Evolutionary conservation across 768 basidiomycete genomes (phyloP).

Genomic region (Ramaria rubella): DNA sequence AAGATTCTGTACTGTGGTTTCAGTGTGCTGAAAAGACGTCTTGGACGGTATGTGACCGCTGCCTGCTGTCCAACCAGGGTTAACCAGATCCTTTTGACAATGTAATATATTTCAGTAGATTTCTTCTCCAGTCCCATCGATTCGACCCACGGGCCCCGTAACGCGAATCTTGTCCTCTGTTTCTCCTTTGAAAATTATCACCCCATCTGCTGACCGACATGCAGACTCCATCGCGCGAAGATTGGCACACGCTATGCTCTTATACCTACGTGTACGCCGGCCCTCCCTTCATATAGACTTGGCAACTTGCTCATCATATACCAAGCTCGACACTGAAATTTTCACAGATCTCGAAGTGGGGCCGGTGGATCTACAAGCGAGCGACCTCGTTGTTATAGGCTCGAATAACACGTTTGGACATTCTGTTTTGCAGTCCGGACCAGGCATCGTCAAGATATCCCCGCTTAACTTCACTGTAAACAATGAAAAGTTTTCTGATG

Average conservation of each 20-base stretch:
- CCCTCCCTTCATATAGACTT: not conserved
- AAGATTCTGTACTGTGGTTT: conserved; percentile 5
- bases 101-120: not conserved
- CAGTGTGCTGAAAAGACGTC: not conserved
- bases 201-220: conserved; percentile 33
- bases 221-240: conserved; percentile 53
- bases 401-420: conserved; percentile 19
- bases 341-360: conserved; percentile 34
- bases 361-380: conserved; percentile 22
- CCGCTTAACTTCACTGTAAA: conserved; percentile 13
- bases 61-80: conserved; percentile 9
- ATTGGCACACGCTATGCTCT: conserved; percentile 57
- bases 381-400: conserved; percentile 49
- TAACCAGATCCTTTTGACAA: too few species aligned
- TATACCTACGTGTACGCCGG: conserved; percentile 18
- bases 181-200: conserved; percentile 51
- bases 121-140: conserved; percentile 9
- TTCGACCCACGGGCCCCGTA: conserved; percentile 45
- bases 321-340: conserved; percentile 63
- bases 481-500: conserved; percentile 13
- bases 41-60: conserved; percentile 5
- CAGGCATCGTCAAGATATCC: conserved; percentile 14
- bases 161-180: conserved; percentile 54
- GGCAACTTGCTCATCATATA: conserved; percentile 33
- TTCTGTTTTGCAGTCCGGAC: conserved; percentile 15